Base-by-base conservation (phyloP, 2,329 filamentous ascomycete genomes). In the Colletotrichum gigasporum region DNA sequence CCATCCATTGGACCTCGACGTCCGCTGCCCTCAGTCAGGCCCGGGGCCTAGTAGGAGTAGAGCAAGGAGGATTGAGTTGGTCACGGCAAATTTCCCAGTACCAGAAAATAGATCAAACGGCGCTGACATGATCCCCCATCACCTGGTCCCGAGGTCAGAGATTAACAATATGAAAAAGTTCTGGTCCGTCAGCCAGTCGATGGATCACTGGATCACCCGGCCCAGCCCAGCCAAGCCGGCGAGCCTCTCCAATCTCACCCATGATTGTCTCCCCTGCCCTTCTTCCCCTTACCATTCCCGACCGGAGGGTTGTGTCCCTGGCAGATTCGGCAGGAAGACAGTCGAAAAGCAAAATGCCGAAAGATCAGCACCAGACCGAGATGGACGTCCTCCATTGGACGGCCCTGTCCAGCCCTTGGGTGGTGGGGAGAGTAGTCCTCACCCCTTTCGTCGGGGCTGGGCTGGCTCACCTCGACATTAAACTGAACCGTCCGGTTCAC, bases 1-100 rank as follows among this genome's bases (percentile, higher is more conserved):
- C 41, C 51, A 41, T 56, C 42, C 18, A 50, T 62, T 42, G 58
- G 58, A 48, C 42, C 42, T 47, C 30, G 22, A 37, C 41, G 16
- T 24, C 8, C 35, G 39, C 20, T 28, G 18, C n/a, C 30, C 39
- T 35, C 39, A 28, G 37, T 39, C 45, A 48, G 47, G 30, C 47
- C 47, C 12, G 18, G 30, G 20, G n/a, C 51, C 35, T 26, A 12
- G 16, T 14, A 11, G 20, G 20, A 30, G 30, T n/a, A n/a, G n/a
- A n/a, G n/a, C n/a, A n/a, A n/a, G n/a, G n/a, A n/a, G n/a, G n/a
- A n/a, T n/a, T n/a, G n/a, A n/a, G n/a, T n/a, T n/a, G 53, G 35
- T 10, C 14, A 53, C n/a, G 32, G 50, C 14, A 37, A 28, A 35
- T 51, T 41, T 41, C 50, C 4, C 22, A 28, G n/a, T 32, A 11